These are phyloP conservation scores for Aeschynomene evenia DNA, from an alignment of 306 rosid genomes.

Conservation along the genomic window DNA sequence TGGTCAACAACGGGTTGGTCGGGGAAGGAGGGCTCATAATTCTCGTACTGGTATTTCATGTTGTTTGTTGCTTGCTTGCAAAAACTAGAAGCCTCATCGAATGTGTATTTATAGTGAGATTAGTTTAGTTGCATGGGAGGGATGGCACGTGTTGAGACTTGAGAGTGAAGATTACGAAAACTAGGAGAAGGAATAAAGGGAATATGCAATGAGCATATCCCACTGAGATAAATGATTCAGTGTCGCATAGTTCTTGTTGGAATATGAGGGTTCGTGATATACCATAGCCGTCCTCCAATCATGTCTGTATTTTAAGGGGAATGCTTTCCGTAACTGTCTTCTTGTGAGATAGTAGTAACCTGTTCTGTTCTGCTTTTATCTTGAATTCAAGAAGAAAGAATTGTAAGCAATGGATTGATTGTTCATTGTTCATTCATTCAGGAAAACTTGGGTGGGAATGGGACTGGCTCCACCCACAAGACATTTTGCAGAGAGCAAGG, in stretches of 20 bases:
- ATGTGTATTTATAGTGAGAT: slow-evolving; percentile 36
- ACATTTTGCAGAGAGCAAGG: too few relatives aligned
- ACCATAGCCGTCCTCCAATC: not conserved
- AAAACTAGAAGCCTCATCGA: not conserved
- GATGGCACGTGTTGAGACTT: too few relatives aligned
- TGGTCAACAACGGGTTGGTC: slow-evolving; percentile 82
- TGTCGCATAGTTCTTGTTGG: slow-evolving; percentile 26
- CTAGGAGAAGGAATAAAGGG: slow-evolving; percentile 35
- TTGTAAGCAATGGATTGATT: not conserved
- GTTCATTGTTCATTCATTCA: too few relatives aligned
- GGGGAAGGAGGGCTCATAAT: slow-evolving; percentile 74
- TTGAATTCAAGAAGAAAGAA: too few relatives aligned
- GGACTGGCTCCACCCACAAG: too few relatives aligned
- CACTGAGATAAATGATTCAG: not conserved
- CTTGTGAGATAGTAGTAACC: not conserved
- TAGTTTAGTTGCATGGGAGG: not conserved
- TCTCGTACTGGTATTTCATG: slow-evolving; percentile 54
- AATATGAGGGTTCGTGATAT: not conserved
- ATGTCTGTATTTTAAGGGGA: not conserved
- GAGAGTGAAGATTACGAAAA: slow-evolving; percentile 31
- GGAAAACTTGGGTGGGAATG: not conserved
- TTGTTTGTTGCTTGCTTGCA: not conserved
- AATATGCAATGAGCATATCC: slow-evolving; percentile 60
- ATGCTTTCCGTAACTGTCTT: not conserved
- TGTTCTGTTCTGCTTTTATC: not conserved